Conservation (phyloP, 2,329 filamentous ascomycete genomes). For the Pseudogymnoascus verrucosus region DNA sequence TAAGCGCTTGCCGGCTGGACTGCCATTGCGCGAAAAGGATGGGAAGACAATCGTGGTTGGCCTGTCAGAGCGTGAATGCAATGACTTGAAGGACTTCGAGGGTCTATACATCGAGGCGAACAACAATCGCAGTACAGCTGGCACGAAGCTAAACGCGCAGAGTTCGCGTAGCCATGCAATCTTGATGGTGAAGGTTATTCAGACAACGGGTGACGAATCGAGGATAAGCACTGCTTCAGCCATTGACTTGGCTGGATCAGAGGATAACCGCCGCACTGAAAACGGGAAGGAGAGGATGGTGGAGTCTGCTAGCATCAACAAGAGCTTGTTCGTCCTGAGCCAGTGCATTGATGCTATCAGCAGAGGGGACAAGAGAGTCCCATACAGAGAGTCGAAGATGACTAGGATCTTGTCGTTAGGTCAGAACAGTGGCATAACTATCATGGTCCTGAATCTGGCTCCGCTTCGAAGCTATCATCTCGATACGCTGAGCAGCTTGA, state of each 20-base stretch:
- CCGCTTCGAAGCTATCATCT: constrained; percentile 88
- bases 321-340: constrained; percentile 86
- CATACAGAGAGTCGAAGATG: constrained; percentile 95
- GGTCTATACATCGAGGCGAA: constrained; percentile 85
- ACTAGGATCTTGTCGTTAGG: constrained; percentile 85
- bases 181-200: constrained; percentile 78
- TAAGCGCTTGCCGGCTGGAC: constrained; percentile 71
- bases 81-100: constrained; percentile 84
- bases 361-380: constrained; percentile 65
- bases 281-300: constrained; percentile 87
- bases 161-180: constrained; percentile 87
- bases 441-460: constrained; percentile 94
- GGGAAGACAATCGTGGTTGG: constrained; percentile 84
- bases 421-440: constrained; percentile 88
- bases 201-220: constrained; percentile 60
- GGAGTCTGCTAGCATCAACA: constrained; percentile 97
- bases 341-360: constrained; percentile 95
- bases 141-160: constrained; percentile 87
- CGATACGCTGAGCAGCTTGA: constrained; percentile 86
- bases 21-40: constrained; percentile 77
- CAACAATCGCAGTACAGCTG: constrained; percentile 78
- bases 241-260: constrained; percentile 90
- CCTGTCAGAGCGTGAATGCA: constrained; percentile 72
- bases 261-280: constrained; percentile 89
- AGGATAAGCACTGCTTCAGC: constrained; percentile 80